Evolutionary conservation across 2,329 filamentous ascomycete genomes (phyloP), one percentile per base, ranked within the genome.

Genomic region (Ascochyta pisi): DNA sequence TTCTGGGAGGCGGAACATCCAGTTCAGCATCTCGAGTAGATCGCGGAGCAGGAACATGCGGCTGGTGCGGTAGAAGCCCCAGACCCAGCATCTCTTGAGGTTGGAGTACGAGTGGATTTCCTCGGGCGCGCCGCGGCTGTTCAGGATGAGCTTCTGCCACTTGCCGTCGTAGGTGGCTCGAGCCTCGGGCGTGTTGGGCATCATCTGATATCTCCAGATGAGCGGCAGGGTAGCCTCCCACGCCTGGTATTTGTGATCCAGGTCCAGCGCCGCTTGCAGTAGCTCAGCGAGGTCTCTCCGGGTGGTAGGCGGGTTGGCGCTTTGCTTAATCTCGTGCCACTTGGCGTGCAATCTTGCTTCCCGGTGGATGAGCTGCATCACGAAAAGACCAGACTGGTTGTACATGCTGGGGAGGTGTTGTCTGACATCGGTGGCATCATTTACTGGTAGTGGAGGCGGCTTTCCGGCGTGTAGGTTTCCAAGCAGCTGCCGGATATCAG

Each of bases 31-130:
- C 47, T 73, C 71, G 0, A 73, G 53, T 8, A 65, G 35, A 23
- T 71, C 71, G 16, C 70, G 66, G 2, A 70, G 54, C 3, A 73
- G 46, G 31, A 71, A 68, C 8, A 71, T 59, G 13, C 67, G 61
- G 31, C 53, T 65, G 1, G 67, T 70, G n/a, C 69, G 66, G 47
- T 66, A 73, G 54, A 69, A 73, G 13, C 59, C 64, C 68, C 69
- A 73, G 0, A 68, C 57, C 62, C 66, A 73, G 23, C 60, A 64
- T 41, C 47, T 49, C 39, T 67, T 70, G 8, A 73, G 38, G 8
- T 53, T 64, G 0, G 57, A 38, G 44, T 71, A 70, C 1, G 56
- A 53, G 42, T 71, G 68, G 10, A 74, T 68, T 34, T 71, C 65
- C 15, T 58, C 38, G 0, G 71, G 70, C 6, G 68, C 68, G 10